A percentile compares a stretch with the other conserved stretches of the same genome.
Evolutionary conservation across 23 red algal genomes (phyloP).

Genomic region (Gracilariopsis chorda): DNA sequence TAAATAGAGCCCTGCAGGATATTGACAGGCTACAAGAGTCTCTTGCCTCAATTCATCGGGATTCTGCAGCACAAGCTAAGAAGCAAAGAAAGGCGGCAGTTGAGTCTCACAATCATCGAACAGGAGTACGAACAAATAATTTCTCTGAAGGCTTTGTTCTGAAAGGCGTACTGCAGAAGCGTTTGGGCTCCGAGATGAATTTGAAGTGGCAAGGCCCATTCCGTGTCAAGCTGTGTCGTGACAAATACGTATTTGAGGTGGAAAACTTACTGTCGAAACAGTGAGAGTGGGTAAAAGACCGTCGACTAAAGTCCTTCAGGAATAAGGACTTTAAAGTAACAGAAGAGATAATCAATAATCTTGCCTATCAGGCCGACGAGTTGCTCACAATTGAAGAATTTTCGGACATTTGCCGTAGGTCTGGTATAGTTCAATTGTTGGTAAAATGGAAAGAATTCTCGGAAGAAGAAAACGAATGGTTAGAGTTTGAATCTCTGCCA

Average conservation of each 20-base stretch:
- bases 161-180: no score
- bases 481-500: not conserved
- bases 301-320: not conserved
- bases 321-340: not conserved
- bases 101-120: not conserved
- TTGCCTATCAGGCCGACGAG: not conserved
- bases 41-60: not conserved
- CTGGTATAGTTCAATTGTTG: not conserved
- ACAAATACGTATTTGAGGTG: no score
- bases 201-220: no score
- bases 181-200: no score
- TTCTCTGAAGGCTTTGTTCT: slow-evolving; percentile 20
- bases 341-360: not conserved
- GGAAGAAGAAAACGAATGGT: not conserved
- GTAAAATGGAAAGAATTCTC: not conserved
- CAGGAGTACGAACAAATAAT: not conserved
- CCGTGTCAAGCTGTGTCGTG: no score
- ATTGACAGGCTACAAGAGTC: not conserved
- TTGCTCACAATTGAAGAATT: not conserved
- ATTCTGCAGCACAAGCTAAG: not conserved
- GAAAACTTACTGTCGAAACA: not conserved
- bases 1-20: not conserved
- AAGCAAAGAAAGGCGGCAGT: not conserved
- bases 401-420: not conserved
- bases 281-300: not conserved